Evolutionary conservation across 768 basidiomycete genomes (phyloP).

Genomic region (Lactifluus rugatus): DNA sequence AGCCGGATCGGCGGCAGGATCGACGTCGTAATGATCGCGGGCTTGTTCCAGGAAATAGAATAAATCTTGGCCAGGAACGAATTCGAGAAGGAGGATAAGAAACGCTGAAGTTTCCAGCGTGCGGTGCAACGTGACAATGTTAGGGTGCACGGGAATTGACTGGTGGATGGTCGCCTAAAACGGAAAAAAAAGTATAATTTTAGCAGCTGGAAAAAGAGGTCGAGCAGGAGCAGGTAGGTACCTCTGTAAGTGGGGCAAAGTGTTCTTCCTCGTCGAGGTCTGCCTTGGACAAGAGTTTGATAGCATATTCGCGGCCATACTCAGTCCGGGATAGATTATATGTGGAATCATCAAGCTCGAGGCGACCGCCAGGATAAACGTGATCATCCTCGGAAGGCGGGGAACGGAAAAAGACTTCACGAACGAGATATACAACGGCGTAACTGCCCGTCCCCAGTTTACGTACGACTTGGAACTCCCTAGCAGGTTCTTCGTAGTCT

Average conservation of each 20-base stretch:
- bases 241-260: slow-evolving; percentile 86
- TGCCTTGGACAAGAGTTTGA: slow-evolving; percentile 93
- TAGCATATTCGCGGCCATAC: slow-evolving; percentile 81
- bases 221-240: slow-evolving; percentile 26
- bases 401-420: slow-evolving; percentile 44
- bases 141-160: slow-evolving; percentile 78
- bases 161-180: slow-evolving; percentile 91
- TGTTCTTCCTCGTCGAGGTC: slow-evolving; percentile 85
- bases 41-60: slow-evolving; percentile 98
- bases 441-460: slow-evolving; percentile 85
- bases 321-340: slow-evolving; percentile 27
- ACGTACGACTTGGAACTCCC: slow-evolving; percentile 75
- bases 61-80: slow-evolving; percentile 92
- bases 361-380: slow-evolving; percentile 39
- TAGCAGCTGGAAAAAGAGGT: not conserved
- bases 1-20: slow-evolving; percentile 26
- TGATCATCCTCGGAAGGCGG: slow-evolving; percentile 32
- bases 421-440: slow-evolving; percentile 89
- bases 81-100: slow-evolving; percentile 88
- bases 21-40: slow-evolving; percentile 69
- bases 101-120: slow-evolving; percentile 90
- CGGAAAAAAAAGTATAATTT: slow-evolving; percentile 8
- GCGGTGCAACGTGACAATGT: slow-evolving; percentile 91
- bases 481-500: slow-evolving; percentile 40
- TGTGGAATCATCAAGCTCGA: slow-evolving; percentile 28